phyloP scores from a whole-genome alignment of 768 basidiomycete species.

The Albatrellus ellisii region DNA sequence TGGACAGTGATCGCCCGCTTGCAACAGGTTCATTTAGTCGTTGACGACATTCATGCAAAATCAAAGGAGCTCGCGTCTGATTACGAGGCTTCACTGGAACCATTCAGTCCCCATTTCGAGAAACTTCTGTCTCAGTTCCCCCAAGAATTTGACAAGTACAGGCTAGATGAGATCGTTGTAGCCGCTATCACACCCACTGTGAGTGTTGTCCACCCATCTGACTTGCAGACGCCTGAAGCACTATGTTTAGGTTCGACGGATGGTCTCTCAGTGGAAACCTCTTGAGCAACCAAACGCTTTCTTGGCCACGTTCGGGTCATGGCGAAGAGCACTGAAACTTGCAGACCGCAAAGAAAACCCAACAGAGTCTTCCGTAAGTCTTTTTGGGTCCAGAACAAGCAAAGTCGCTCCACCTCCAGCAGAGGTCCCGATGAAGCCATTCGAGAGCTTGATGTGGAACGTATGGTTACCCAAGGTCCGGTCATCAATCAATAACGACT shows the following conservation, averaged over 20 bases:
- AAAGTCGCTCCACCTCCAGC: slow-evolving; percentile 19
- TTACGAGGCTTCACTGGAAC: slow-evolving; percentile 62
- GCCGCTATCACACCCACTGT: slow-evolving; percentile 79
- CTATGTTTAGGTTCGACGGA: slow-evolving; percentile 43
- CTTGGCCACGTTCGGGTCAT: slow-evolving; percentile 50
- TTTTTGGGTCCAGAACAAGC: slow-evolving; percentile 38
- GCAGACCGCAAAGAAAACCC: slow-evolving; percentile 29
- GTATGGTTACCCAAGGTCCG: slow-evolving; percentile 94
- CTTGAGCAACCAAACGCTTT: slow-evolving; percentile 61
- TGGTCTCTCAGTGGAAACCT: slow-evolving; percentile 73
- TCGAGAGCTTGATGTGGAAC: slow-evolving; percentile 89
- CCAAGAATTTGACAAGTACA: slow-evolving; percentile 63
- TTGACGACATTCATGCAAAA: slow-evolving; percentile 54
- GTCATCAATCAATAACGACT: slow-evolving; percentile 89
- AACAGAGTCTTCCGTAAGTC: slow-evolving; percentile 33
- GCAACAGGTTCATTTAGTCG: slow-evolving; percentile 62
- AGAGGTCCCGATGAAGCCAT: slow-evolving; percentile 79
- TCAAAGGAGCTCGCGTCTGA: slow-evolving; percentile 49
- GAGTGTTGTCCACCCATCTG: slow-evolving; percentile 13
- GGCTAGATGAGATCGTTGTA: slow-evolving; percentile 85
- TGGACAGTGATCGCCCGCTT: slow-evolving; percentile 61
- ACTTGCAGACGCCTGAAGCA: neutral
- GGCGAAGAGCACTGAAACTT: slow-evolving; percentile 58
- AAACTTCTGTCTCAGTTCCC: slow-evolving; percentile 57
- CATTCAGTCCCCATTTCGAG: slow-evolving; percentile 61